Evolutionary conservation across 495 filamentous ascomycete species (phyloP).

Genomic region (Lasiosphaeris hirsuta): DNA sequence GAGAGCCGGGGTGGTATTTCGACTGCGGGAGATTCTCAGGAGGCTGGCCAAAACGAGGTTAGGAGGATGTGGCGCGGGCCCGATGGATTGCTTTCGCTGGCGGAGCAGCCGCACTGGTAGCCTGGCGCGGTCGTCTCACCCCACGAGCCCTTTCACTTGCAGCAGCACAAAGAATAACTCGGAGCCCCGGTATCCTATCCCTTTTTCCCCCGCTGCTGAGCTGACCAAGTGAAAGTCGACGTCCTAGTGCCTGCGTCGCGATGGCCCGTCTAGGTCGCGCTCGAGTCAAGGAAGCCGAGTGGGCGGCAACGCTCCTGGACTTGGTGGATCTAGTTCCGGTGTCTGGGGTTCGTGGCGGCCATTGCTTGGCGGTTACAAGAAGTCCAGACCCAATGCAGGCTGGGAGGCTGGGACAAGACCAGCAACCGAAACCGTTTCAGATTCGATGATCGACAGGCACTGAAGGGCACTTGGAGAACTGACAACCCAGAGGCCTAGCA

Average conservation of each 20-base stretch:
- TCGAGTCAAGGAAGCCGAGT: no score
- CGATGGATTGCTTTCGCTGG: background rate
- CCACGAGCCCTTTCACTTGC: background rate
- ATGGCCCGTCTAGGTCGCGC: no score
- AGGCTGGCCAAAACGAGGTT: constrained; percentile 27
- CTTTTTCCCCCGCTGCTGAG: background rate
- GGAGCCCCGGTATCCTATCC: background rate
- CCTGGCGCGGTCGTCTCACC: no score
- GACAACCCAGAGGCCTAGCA: no score
- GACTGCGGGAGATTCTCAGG: constrained; percentile 27
- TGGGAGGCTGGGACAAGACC: constrained; percentile 16
- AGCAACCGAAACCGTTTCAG: constrained; percentile 34
- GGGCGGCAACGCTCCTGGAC: background rate
- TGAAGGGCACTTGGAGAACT: no score
- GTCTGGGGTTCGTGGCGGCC: background rate
- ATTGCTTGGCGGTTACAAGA: constrained; percentile 21
- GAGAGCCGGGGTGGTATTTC: constrained; percentile 5
- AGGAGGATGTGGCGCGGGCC: constrained; percentile 29
- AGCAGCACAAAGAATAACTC: no score
- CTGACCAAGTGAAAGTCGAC: no score
- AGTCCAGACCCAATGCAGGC: background rate
- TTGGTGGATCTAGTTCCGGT: background rate
- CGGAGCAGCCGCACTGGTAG: no score
- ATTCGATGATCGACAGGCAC: constrained; percentile 29
- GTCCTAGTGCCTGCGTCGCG: no score